phyloP scores from a whole-genome alignment of 306 rosid genomes.

The Rosa persica region DNA sequence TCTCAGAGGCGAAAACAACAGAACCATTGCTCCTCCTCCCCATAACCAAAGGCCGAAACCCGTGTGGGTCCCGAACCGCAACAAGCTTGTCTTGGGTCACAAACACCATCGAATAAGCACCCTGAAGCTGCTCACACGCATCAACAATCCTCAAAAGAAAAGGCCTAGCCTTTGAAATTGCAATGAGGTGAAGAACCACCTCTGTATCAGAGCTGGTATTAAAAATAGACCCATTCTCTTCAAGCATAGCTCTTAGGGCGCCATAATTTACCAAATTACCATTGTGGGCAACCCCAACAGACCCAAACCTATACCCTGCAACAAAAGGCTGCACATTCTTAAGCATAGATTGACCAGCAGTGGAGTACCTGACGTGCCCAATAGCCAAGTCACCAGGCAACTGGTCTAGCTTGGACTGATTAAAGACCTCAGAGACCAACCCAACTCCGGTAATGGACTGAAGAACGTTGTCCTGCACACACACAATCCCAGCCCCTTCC shows the following conservation, averaged over 20 bases:
- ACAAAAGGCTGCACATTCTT: constrained; percentile 89
- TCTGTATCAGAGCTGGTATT: constrained; percentile 91
- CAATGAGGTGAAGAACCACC: constrained; percentile 87
- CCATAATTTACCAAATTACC: constrained; percentile 82
- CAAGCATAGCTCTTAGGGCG: constrained; percentile 59
- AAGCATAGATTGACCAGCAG: constrained; percentile 78
- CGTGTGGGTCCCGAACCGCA: constrained; percentile 77
- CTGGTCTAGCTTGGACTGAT: constrained; percentile 53
- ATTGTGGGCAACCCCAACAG: constrained; percentile 88
- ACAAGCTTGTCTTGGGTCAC: constrained; percentile 74
- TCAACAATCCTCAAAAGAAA: constrained; percentile 72
- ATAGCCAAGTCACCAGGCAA: constrained; percentile 66
- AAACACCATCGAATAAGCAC: constrained; percentile 86
- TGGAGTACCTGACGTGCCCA: constrained; percentile 87
- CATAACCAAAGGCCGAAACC: constrained; percentile 91
- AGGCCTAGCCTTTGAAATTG: constrained; percentile 72
- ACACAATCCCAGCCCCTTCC: constrained; percentile 86
- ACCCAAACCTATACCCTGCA: constrained; percentile 78
- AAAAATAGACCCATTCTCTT: constrained; percentile 80
- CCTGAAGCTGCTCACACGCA: constrained; percentile 82
- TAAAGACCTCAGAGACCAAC: constrained; percentile 78
- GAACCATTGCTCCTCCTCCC: constrained; percentile 93
- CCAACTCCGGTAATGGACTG: constrained; percentile 76
- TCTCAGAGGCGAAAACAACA: constrained; percentile 94
- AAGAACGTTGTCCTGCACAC: constrained; percentile 52